A percentile compares a stretch with the other conserved stretches of the same genome.
phyloP scores from a whole-genome alignment of 352 stramenopile species.

The Globisporangium recalcitrans region DNA sequence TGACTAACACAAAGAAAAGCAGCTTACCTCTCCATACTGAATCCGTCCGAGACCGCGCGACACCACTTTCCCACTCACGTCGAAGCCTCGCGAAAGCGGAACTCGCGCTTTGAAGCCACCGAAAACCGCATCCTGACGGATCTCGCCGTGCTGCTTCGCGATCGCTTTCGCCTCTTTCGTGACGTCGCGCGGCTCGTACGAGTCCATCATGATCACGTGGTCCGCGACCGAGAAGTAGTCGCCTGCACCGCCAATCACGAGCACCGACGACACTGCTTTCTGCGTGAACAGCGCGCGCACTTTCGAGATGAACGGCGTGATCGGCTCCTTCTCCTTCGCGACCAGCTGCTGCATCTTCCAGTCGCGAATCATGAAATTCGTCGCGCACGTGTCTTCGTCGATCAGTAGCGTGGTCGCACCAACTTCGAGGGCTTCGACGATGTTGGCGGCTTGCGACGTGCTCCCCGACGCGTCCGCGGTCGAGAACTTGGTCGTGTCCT shows the following conservation, averaged over 20 bases:
- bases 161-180: constrained; percentile 91
- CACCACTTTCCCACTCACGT: constrained; percentile 73
- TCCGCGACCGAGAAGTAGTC: constrained; percentile 97
- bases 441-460: constrained; percentile 95
- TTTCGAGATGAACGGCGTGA: constrained; percentile 96
- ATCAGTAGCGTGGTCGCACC: constrained; percentile 92
- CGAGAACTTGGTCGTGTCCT: constrained; percentile 89
- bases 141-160: constrained; percentile 51
- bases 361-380: constrained; percentile 98
- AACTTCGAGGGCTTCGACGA: constrained; percentile 91
- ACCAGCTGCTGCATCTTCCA: constrained; percentile 97
- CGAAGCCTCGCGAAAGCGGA: constrained; percentile 44
- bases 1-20: background rate
- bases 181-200: constrained; percentile 90
- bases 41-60: constrained; percentile 68
- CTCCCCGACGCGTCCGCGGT: constrained; percentile 93
- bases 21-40: constrained; percentile 78
- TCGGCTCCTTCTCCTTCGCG: constrained; percentile 94
- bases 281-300: constrained; percentile 90
- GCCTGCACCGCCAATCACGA: constrained; percentile 94
- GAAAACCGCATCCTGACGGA: constrained; percentile 49
- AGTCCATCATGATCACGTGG: constrained; percentile 96
- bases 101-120: constrained; percentile 48
- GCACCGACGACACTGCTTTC: constrained; percentile 88
- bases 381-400: constrained; percentile 96